Base-by-base conservation (phyloP, 2,329 filamentous ascomycete species). In the Pseudocercospora fijiensis region DNA sequence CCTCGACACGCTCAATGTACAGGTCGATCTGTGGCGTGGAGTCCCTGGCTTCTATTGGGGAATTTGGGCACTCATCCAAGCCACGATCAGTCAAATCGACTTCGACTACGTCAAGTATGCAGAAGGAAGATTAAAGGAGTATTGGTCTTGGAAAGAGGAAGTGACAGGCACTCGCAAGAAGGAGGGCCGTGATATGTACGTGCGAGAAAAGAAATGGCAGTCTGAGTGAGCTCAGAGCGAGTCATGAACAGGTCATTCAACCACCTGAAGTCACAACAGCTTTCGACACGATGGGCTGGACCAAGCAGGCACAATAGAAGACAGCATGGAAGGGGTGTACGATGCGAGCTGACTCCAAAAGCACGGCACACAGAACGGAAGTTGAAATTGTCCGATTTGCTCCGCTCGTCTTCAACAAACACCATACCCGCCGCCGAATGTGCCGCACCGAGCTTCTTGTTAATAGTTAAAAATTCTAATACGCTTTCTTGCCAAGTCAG, bases 81-180 rank as follows among this genome's bases (percentile, higher is more conserved):
- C 93, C 2, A 90, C 87, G 60, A 98, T 99, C 69, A 96, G 91
- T 10, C 86, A 94, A 68, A 99, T 99, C 72, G 91, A 97, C 75
- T 99, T 99, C 74, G 93, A 99, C 78, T 99, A 99, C 76, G 91
- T 92, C 49, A 86, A 85, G 8, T 99, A 98, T 76, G 94, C 95
- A 10, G 91, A 97, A 77, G 79, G 89, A 16, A 84, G 95, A 61
- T 81, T 99, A 5, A 88, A 90, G 57, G 95, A 98, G 80, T 98
- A 97, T 79, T 96, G 89, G 85, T 92, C 89, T 3, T 97, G 92
- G 92, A 91, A 93, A 75, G 87, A 84, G 52, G 90, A 94, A 78
- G 81, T 22, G 85, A 89, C 62, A 90, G 89, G 7, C 85, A 51
- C 82, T 65, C 84, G 90, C 53, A 76, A 77, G 56, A 71, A 76